phyloP scores from a whole-genome alignment of 179 eudicot genomes.

The Silene noctiflora region DNA sequence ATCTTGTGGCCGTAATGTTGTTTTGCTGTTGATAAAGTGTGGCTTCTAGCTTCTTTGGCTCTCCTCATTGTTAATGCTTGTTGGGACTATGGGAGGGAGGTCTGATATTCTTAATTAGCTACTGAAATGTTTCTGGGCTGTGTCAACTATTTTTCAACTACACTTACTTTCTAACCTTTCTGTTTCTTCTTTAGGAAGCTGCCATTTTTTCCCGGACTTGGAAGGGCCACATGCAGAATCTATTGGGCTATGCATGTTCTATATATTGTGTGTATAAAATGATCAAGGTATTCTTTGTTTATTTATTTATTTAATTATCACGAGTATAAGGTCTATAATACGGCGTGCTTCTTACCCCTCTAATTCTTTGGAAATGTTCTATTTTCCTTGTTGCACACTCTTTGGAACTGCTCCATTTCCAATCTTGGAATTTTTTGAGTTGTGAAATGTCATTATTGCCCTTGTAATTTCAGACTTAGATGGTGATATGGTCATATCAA shows the following conservation, averaged over 20 bases:
- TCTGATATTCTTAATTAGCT: neutral
- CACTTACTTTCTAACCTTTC: constrained; percentile 6
- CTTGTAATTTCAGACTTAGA: neutral
- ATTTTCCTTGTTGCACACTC: neutral
- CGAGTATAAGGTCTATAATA: neutral
- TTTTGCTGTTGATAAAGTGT: neutral
- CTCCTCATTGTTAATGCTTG: neutral
- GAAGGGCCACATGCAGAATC: constrained; percentile 97
- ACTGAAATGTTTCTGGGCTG: neutral
- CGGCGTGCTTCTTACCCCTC: neutral
- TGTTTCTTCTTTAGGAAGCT: constrained; percentile 64
- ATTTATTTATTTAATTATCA: neutral
- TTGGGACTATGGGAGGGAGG: neutral
- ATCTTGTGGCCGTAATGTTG: neutral
- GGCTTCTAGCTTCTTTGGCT: neutral
- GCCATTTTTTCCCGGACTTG: constrained; percentile 97
- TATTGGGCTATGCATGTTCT: constrained; percentile 91
- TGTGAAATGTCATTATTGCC: no score
- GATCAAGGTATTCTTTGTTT: constrained; percentile 57
- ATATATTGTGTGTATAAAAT: constrained; percentile 96
- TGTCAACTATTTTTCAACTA: neutral
- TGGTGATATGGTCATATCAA: neutral
- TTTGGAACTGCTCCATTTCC: no score
- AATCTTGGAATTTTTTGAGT: neutral
- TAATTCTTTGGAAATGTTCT: neutral